A percentile compares a stretch with the other conserved stretches of the same genome.
Evolutionary conservation across 345 rosid genomes (phyloP).

Genomic region (Trapa bicornis): DNA sequence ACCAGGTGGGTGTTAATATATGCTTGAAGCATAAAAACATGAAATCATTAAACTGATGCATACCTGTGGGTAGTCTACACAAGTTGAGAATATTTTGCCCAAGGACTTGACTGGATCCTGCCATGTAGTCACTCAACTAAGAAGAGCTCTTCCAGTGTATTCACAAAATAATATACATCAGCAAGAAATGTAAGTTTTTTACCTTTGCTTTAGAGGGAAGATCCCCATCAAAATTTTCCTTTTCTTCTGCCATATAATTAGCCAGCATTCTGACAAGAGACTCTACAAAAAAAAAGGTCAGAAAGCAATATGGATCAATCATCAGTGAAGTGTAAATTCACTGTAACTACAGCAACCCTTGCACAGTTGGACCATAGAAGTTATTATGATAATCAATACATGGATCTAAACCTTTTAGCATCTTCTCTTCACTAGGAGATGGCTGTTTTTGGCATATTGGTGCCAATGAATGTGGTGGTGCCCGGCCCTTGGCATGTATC

Average conservation of each 20-base stretch:
- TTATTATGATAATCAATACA: neutral
- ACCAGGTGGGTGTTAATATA: neutral
- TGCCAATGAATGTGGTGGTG: conserved; percentile 18
- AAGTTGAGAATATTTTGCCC: conserved; percentile 37
- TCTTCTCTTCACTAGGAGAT: conserved; percentile 20
- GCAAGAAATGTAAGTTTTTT: neutral
- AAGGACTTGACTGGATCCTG: conserved; percentile 44
- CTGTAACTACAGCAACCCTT: neutral
- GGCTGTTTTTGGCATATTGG: conserved; percentile 22
- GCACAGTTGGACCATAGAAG: neutral
- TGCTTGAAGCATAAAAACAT: neutral
- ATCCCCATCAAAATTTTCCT: conserved; percentile 57
- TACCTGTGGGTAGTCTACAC: conserved; percentile 15
- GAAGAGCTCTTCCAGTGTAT: neutral
- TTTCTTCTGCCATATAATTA: conserved; percentile 39
- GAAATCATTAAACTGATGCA: neutral
- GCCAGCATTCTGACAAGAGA: conserved; percentile 36
- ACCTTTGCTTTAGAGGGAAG: conserved; percentile 29
- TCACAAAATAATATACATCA: neutral
- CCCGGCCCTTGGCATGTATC: conserved; percentile 16
- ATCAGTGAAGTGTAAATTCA: neutral
- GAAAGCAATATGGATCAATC: neutral
- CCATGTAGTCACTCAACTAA: neutral
- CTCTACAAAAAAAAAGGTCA: conserved; percentile 24
- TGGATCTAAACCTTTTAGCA: conserved; percentile 29